phyloP scores from a whole-genome alignment of 2,329 filamentous ascomycete genomes.

The Fusarium euwallaceae region DNA sequence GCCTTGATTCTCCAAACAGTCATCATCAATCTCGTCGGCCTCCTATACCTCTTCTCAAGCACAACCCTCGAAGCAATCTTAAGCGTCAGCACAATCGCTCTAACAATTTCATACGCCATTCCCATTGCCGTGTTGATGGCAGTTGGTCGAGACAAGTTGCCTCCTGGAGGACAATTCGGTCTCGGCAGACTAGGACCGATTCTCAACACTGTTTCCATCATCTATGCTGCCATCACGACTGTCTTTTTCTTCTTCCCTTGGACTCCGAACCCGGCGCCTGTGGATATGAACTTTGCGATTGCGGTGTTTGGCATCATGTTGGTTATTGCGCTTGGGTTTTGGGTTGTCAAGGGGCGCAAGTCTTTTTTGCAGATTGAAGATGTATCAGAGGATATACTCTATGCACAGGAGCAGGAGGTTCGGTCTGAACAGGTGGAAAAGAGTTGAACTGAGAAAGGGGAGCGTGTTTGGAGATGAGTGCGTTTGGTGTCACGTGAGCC shows the following conservation, averaged over 20 bases:
- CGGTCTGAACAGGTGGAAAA: not conserved
- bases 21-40: constrained; percentile 58
- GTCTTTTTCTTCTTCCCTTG: constrained; percentile 68
- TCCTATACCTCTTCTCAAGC: constrained; percentile 67
- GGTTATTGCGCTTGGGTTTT: constrained; percentile 62
- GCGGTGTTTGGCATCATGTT: constrained; percentile 68
- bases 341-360: constrained; percentile 60
- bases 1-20: constrained; percentile 65
- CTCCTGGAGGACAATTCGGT: constrained; percentile 56
- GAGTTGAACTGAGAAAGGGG: not conserved
- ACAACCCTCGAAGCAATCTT: constrained; percentile 66
- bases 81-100: constrained; percentile 67
- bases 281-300: constrained; percentile 70
- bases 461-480: not conserved
- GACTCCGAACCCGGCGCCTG: constrained; percentile 56
- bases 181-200: constrained; percentile 59
- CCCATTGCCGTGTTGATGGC: constrained; percentile 62
- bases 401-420: constrained; percentile 12
- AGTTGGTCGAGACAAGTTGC: constrained; percentile 65
- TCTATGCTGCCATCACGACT: constrained; percentile 65
- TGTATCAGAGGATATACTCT: constrained; percentile 15
- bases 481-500: not conserved
- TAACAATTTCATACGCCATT: constrained; percentile 64
- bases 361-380: constrained; percentile 51
- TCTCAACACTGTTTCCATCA: constrained; percentile 61